Conservation (phyloP, 1,139 yeast genomes). For the Suzukiozyma palmioleophila region DNA sequence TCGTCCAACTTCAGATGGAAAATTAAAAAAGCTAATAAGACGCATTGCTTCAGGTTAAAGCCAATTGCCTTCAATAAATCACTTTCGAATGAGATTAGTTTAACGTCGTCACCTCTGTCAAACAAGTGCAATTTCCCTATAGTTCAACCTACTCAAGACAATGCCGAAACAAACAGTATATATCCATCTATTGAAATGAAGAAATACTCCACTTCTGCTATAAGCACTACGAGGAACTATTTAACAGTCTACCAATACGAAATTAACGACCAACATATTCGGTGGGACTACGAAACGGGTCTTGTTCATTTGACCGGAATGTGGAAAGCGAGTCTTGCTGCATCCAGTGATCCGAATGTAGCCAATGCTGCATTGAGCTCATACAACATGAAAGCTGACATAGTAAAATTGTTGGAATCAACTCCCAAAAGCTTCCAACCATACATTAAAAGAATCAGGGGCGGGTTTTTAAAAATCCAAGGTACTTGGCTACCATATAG, state of each 20-base stretch:
- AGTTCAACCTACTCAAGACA: not conserved
- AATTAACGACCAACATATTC: constrained; percentile 62
- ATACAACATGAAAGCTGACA: constrained; percentile 62
- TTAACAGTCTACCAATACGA: constrained; percentile 71
- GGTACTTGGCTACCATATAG: constrained; percentile 90
- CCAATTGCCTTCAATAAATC: too few species aligned
- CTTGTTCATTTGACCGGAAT: constrained; percentile 87
- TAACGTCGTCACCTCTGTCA: not conserved
- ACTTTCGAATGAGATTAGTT: too few species aligned
- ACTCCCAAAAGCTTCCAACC: constrained; percentile 64
- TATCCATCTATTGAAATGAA: constrained; percentile 47
- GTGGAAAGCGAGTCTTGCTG: constrained; percentile 68
- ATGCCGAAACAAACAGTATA: not conserved
- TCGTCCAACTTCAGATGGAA: too few species aligned
- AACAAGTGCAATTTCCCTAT: constrained; percentile 2
- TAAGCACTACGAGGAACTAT: constrained; percentile 50
- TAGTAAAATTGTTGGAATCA: constrained; percentile 67
- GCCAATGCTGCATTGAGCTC: constrained; percentile 22
- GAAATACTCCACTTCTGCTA: constrained; percentile 73
- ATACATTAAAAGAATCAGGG: constrained; percentile 72
- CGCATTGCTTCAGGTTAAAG: too few species aligned
- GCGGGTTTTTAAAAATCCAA: constrained; percentile 89
- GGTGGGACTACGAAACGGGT: constrained; percentile 89
- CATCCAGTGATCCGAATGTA: constrained; percentile 3
- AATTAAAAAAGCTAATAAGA: too few species aligned